phyloP scores from a whole-genome alignment of 345 rosid genomes.

The Psidium guajava region DNA sequence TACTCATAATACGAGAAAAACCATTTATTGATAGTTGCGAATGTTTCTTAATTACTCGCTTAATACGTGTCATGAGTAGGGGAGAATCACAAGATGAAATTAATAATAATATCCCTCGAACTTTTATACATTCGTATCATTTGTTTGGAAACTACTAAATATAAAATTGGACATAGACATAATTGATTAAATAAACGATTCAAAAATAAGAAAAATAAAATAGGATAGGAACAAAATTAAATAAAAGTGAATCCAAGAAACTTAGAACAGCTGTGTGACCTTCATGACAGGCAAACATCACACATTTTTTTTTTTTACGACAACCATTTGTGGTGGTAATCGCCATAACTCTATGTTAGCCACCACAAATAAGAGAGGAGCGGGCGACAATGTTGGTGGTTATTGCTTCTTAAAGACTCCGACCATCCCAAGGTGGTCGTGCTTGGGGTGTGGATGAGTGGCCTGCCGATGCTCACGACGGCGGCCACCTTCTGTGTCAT shows the following conservation, averaged over 20 bases:
- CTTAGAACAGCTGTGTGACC: neutral
- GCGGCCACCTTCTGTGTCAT: neutral
- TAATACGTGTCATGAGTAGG: neutral
- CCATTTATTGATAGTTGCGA: neutral
- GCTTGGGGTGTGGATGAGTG: too few relatives aligned
- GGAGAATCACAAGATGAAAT: neutral
- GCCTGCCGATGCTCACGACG: neutral
- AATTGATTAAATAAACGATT: neutral
- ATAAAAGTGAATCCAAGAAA: neutral
- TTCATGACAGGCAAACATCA: neutral
- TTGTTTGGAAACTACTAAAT: neutral
- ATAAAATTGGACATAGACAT: neutral
- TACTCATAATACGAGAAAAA: neutral
- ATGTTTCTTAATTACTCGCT: neutral
- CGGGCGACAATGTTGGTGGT: neutral
- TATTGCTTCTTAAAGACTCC: neutral
- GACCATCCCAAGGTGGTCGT: too few relatives aligned
- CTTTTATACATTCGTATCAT: neutral
- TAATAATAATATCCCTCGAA: neutral
- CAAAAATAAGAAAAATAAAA: neutral
- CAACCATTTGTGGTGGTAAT: neutral
- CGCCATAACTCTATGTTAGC: neutral
- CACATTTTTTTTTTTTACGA: neutral
- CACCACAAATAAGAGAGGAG: neutral
- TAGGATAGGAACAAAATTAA: neutral